Evolutionary conservation across 441 rosid genomes (phyloP).

Genomic region (Theobroma grandiflorum): DNA sequence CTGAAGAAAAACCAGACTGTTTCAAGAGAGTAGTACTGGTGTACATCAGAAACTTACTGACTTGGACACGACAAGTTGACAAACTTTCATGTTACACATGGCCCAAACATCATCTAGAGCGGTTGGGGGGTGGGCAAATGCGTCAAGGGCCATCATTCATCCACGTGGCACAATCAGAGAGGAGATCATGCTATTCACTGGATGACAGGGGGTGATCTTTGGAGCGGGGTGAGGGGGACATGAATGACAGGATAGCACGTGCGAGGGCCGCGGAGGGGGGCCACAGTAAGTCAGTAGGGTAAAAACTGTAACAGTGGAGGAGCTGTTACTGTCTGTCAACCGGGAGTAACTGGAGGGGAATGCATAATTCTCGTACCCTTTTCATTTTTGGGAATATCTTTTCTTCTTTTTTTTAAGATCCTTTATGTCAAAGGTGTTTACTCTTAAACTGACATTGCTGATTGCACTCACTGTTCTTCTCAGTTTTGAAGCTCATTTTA

Average conservation of each 20-base stretch:
- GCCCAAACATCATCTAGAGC: background rate
- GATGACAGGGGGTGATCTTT: background rate
- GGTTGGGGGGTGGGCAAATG: too few species aligned
- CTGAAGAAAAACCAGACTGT: background rate
- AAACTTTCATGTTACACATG: background rate
- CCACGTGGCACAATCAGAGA: slow-evolving; percentile 15
- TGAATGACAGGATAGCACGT: slow-evolving; percentile 55
- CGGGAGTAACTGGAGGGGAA: background rate
- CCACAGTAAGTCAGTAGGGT: slow-evolving; percentile 13
- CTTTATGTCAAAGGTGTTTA: background rate
- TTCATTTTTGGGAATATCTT: background rate
- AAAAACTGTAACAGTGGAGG: background rate
- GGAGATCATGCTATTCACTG: slow-evolving; percentile 14
- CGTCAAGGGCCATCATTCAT: background rate
- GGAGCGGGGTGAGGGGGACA: slow-evolving; percentile 30
- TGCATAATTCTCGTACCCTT: slow-evolving; percentile 29
- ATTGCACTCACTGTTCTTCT: too few species aligned
- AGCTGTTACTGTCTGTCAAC: background rate
- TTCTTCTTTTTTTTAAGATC: background rate
- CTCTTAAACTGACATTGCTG: too few species aligned
- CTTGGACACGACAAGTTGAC: background rate
- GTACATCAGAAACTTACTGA: background rate
- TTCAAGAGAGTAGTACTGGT: background rate
- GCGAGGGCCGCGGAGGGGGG: background rate
- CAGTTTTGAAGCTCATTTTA: too few species aligned